phyloP scores from a whole-genome alignment of 2,329 filamentous ascomycete species.

The Metarhizium sp. region DNA sequence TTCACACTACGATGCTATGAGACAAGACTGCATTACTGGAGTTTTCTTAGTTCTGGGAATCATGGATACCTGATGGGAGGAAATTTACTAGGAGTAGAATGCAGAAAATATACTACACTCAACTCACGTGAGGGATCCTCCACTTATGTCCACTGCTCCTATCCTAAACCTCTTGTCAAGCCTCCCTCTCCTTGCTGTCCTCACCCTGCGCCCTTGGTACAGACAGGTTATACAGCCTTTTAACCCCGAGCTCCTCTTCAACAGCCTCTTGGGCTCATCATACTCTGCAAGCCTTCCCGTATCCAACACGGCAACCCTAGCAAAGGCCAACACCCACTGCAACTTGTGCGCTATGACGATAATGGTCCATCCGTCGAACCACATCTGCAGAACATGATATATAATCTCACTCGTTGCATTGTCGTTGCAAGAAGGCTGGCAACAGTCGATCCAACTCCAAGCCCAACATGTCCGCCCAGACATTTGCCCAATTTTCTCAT shows the following conservation, averaged over 20 bases:
- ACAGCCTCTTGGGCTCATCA: conserved; percentile 2
- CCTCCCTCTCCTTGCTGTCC: not conserved
- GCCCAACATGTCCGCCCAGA: too few species aligned
- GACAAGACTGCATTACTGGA: not conserved
- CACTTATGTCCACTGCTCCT: not conserved
- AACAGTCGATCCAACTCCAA: too few species aligned
- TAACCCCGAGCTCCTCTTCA: not conserved
- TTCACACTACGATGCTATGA: not conserved
- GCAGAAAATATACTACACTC: not conserved
- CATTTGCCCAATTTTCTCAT: too few species aligned
- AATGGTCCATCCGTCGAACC: conserved; percentile 34
- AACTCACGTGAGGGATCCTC: not conserved
- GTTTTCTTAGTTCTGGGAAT: not conserved
- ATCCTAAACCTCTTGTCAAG: not conserved
- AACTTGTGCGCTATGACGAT: conserved; percentile 17
- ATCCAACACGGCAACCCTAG: too few species aligned
- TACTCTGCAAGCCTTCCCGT: conserved; percentile 19
- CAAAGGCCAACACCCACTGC: too few species aligned
- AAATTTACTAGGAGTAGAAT: not conserved
- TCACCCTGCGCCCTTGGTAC: not conserved
- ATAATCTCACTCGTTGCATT: conserved; percentile 8
- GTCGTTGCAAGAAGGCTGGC: not conserved
- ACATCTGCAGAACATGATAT: conserved; percentile 3
- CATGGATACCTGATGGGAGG: not conserved
- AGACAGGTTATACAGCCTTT: not conserved